phyloP scores from a whole-genome alignment of 768 basidiomycete genomes.

The Leucocoprinus leucothites region DNA sequence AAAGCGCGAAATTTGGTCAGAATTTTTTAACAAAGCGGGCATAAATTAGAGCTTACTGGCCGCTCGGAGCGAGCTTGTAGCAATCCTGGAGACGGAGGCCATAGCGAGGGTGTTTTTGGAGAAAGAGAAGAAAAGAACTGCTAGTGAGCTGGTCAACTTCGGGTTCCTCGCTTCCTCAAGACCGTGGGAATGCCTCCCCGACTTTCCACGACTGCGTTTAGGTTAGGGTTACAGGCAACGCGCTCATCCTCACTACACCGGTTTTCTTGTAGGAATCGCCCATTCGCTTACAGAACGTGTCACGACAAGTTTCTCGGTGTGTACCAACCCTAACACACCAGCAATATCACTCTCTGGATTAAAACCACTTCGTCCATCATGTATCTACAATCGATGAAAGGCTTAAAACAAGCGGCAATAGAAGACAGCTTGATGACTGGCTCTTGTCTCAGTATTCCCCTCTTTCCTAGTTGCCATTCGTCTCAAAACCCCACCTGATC shows the following conservation, averaged over 20 bases:
- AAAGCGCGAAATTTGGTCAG: slow-evolving; percentile 1
- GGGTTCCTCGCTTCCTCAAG: slow-evolving; percentile 17
- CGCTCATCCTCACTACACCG: not conserved
- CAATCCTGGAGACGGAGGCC: slow-evolving; percentile 71
- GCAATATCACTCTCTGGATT: too few relatives aligned
- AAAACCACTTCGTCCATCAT: too few relatives aligned
- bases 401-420: too few relatives aligned
- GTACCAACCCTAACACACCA: too few relatives aligned
- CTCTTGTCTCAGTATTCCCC: too few relatives aligned
- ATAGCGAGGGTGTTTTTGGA: slow-evolving; percentile 23
- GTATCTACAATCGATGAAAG: too few relatives aligned
- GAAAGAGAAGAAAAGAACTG: slow-evolving; percentile 23
- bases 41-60: slow-evolving; percentile 40
- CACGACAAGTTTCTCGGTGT: too few relatives aligned
- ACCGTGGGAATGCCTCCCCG: slow-evolving; percentile 36
- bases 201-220: slow-evolving; percentile 34
- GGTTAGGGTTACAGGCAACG: slow-evolving; percentile 27
- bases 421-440: too few relatives aligned
- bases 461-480: too few relatives aligned
- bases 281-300: too few relatives aligned
- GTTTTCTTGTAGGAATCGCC: too few relatives aligned
- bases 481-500: not conserved
- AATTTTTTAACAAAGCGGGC: not conserved
- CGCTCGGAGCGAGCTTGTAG: slow-evolving; percentile 58
- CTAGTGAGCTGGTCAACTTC: slow-evolving; percentile 23